Evolutionary conservation across 768 basidiomycete species (phyloP), one percentile per base, ranked within the genome.

Genomic region (Termitomyces sp.): DNA sequence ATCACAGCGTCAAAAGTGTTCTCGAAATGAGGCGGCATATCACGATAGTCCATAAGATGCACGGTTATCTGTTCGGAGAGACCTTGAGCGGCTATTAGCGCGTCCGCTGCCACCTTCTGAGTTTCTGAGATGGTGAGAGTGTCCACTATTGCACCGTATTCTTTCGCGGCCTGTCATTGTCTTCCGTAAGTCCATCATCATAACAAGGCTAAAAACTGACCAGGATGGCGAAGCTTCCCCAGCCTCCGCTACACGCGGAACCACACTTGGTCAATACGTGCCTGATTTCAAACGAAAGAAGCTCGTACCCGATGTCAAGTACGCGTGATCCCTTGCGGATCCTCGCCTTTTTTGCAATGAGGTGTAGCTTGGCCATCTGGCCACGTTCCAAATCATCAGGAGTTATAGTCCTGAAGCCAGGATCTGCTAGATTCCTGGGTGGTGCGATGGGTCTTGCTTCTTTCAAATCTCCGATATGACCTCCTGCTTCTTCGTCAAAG

Each of bases 41-140:
- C 80, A 39, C 89, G 79, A 68, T 90, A 90, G 65, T 89, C 88
- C 75, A 88, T 76, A 42, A 89, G 70, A 69, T 88, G 88, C 7
- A 89, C 85, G 8, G 80, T 81, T 60, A 89, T 80, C 36, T 76
- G 73, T 44, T 79, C 71, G 40, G 77, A 68, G 13, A 84, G 68
- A 11, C 83, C 84, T 1, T 82, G 83, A 8, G 69, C 75, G 39
- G 69, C 73, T 64, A 89, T 79, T 20, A 86, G 78, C 58, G 84
- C 81, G 59, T 88, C 86, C 3, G 86, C 88, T 42, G 87, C 78
- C 15, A 69, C 70, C 61, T 88, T 87, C 67, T 89, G 88, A 68
- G 86, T 83, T 16, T 78, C 71, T 2, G 87, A 88, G 33, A 89
- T 73, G 6, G 88, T 89, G 63, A 89, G 73, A 7, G 84, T 87